Evolutionary conservation across 2,329 filamentous ascomycete genomes (phyloP).

Genomic region (Dactylellina haptotyla): DNA sequence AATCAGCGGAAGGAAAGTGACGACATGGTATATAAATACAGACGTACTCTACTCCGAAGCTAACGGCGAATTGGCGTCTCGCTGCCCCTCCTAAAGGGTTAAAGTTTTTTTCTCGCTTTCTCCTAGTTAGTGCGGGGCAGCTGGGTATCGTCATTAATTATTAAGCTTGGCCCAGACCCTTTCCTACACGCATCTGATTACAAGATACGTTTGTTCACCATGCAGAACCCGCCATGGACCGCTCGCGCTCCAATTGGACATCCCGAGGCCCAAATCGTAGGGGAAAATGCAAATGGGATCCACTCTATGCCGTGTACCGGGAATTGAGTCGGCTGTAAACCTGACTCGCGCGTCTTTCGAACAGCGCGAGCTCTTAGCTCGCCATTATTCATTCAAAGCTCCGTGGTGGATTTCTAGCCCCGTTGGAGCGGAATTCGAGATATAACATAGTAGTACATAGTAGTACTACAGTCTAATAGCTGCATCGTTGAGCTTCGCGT

Average conservation of each 20-base stretch:
- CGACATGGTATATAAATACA: conserved; percentile 53
- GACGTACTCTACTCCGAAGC: too few species aligned
- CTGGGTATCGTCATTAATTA: conserved; percentile 12
- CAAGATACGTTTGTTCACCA: not conserved
- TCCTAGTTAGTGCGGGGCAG: conserved; percentile 37
- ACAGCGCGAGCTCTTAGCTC: not conserved
- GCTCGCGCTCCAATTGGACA: conserved; percentile 21
- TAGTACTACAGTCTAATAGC: too few species aligned
- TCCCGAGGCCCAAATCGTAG: conserved; percentile 1
- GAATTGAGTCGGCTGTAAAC: not conserved
- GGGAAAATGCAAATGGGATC: conserved; percentile 21
- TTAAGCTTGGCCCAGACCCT: conserved; percentile 53
- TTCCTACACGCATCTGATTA: conserved; percentile 2
- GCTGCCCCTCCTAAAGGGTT: conserved; percentile 33
- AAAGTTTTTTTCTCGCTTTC: conserved; percentile 49
- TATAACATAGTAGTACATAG: too few species aligned
- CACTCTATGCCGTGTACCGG: conserved; percentile 23
- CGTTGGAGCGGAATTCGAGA: too few species aligned
- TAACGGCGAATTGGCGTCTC: not conserved
- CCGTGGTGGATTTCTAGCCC: too few species aligned
- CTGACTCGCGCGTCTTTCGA: not conserved
- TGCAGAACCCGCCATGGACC: not conserved
- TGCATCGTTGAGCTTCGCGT: too few species aligned
- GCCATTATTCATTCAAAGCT: too few species aligned
- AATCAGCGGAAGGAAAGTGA: conserved; percentile 33